Evolutionary conservation across 306 rosid species (phyloP).

Genomic region (Cyamopsis tetragonoloba): DNA sequence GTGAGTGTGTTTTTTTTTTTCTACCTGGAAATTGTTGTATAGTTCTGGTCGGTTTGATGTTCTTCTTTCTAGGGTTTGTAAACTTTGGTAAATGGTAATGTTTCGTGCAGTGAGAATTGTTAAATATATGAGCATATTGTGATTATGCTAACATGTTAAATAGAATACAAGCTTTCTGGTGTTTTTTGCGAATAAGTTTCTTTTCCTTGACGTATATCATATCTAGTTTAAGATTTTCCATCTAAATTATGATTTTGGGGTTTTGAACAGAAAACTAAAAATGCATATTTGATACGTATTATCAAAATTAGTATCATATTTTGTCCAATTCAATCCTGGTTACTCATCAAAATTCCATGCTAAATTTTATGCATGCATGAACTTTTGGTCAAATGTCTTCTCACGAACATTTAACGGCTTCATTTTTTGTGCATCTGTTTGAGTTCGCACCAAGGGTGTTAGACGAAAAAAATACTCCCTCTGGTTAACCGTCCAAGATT

Average conservation of each 20-base stretch:
- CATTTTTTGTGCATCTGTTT: no score
- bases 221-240: not conserved
- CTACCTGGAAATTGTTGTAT: constrained; percentile 36
- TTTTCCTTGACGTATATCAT: no score
- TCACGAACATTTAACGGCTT: no score
- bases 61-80: constrained; percentile 44
- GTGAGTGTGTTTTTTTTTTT: constrained; percentile 4
- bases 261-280: not conserved
- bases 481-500: no score
- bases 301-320: no score
- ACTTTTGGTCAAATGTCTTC: not conserved
- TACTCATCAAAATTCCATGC: not conserved
- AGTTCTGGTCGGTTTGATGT: constrained; percentile 37
- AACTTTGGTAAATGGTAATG: constrained; percentile 53
- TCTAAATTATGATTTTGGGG: not conserved
- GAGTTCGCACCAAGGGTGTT: no score
- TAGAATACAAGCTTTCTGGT: constrained; percentile 28
- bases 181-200: constrained; percentile 34
- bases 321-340: not conserved
- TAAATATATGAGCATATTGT: constrained; percentile 42
- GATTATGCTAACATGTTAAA: constrained; percentile 37
- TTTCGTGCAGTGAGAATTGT: constrained; percentile 46
- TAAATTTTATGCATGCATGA: not conserved
- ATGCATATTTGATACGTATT: no score
- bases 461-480: no score